Evolutionary conservation across 768 basidiomycete species (phyloP).

Genomic region (Pleurotus cornucopiae): DNA sequence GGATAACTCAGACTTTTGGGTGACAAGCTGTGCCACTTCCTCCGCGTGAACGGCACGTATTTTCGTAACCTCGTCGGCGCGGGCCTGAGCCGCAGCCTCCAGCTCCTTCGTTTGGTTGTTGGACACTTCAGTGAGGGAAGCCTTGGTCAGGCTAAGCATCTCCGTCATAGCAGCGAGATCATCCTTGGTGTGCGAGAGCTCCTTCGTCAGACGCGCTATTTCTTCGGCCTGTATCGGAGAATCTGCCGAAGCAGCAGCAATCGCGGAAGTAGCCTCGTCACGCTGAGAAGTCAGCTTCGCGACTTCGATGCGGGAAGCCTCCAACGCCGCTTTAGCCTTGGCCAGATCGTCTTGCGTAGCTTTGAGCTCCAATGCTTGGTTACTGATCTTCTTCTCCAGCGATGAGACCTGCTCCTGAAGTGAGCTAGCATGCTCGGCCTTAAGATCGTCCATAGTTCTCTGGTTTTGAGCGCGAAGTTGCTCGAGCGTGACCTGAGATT

Average conservation of each 20-base stretch:
- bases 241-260: slow-evolving; percentile 31
- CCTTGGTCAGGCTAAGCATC: slow-evolving; percentile 63
- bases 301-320: slow-evolving; percentile 49
- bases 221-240: slow-evolving; percentile 51
- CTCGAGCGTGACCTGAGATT: slow-evolving; percentile 61
- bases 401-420: slow-evolving; percentile 53
- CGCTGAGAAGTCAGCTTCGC: slow-evolving; percentile 58
- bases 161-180: slow-evolving; percentile 65
- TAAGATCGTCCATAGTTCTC: slow-evolving; percentile 54
- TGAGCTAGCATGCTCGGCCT: slow-evolving; percentile 57
- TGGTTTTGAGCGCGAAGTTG: slow-evolving; percentile 65
- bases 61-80: slow-evolving; percentile 67
- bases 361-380: slow-evolving; percentile 67
- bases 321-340: slow-evolving; percentile 64
- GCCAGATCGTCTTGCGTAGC: slow-evolving; percentile 81
- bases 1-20: slow-evolving; percentile 60
- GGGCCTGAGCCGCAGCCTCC: slow-evolving; percentile 68
- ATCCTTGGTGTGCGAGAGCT: slow-evolving; percentile 61
- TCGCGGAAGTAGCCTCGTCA: slow-evolving; percentile 51
- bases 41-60: slow-evolving; percentile 56
- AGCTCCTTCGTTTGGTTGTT: slow-evolving; percentile 66
- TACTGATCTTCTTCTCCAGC: slow-evolving; percentile 61
- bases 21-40: slow-evolving; percentile 51
- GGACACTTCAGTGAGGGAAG: slow-evolving; percentile 66
- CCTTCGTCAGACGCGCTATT: slow-evolving; percentile 49